Conservation (phyloP, 768 basidiomycete species). For the Suillus hirtellus region DNA sequence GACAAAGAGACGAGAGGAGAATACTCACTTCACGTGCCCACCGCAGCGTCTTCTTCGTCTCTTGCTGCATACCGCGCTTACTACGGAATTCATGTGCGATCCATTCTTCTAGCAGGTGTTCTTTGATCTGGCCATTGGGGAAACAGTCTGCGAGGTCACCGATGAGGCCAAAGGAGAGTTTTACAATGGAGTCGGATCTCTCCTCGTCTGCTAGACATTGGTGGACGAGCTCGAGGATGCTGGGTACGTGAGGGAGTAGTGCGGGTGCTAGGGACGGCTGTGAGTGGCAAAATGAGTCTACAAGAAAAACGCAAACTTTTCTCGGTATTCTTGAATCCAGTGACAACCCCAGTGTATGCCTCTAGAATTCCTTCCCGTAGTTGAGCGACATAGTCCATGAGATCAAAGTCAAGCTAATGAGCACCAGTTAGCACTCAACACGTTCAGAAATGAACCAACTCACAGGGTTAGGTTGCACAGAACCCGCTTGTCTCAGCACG, state of each 20-base stretch:
- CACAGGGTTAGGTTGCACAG: slow-evolving; percentile 85
- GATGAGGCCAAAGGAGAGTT: slow-evolving; percentile 79
- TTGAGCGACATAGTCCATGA: slow-evolving; percentile 87
- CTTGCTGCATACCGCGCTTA: slow-evolving; percentile 69
- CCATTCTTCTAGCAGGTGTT: slow-evolving; percentile 78
- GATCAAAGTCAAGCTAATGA: slow-evolving; percentile 75
- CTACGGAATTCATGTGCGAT: slow-evolving; percentile 69
- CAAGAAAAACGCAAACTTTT: slow-evolving; percentile 49
- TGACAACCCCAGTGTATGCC: slow-evolving; percentile 93
- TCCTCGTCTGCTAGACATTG: slow-evolving; percentile 81
- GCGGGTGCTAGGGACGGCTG: slow-evolving; percentile 13
- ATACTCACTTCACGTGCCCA: slow-evolving; percentile 88
- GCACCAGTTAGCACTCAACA: slow-evolving; percentile 9
- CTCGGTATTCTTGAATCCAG: slow-evolving; percentile 82
- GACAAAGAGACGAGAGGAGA: neutral
- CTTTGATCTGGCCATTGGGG: slow-evolving; percentile 79
- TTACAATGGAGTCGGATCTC: slow-evolving; percentile 73
- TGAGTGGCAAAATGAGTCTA: slow-evolving; percentile 6
- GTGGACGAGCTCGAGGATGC: slow-evolving; percentile 80
- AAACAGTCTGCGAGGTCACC: slow-evolving; percentile 93
- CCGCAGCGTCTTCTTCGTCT: slow-evolving; percentile 86
- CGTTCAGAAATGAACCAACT: slow-evolving; percentile 26
- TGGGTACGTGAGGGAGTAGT: slow-evolving; percentile 68
- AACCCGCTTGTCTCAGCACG: slow-evolving; percentile 88
- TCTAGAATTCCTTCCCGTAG: slow-evolving; percentile 95